A percentile compares a stretch with the other conserved stretches of the same genome.
Conservation (phyloP, 345 rosid genomes). For the Gossypium turneri region DNA sequence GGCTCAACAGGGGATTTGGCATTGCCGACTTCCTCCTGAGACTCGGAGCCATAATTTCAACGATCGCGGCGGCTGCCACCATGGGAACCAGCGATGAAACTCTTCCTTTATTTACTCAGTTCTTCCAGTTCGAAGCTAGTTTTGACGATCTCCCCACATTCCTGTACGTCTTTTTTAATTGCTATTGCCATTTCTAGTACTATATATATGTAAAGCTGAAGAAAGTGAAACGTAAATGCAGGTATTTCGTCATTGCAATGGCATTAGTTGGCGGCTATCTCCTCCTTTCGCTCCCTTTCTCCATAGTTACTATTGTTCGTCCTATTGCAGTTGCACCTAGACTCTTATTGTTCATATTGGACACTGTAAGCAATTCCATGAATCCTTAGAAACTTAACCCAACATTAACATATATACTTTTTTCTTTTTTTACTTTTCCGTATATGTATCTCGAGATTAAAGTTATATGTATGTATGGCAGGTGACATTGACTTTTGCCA, state of each 20-base stretch:
- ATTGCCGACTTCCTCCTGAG: slow-evolving; percentile 71
- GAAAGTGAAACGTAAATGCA: slow-evolving; percentile 18
- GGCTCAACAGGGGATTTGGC: slow-evolving; percentile 55
- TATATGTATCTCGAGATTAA: not conserved
- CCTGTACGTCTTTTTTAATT: slow-evolving; percentile 30
- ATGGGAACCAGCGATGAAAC: slow-evolving; percentile 67
- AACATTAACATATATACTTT: not conserved
- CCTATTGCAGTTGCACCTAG: slow-evolving; percentile 63
- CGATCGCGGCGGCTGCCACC: slow-evolving; percentile 51
- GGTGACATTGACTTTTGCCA: slow-evolving; percentile 60
- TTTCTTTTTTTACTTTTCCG: not conserved
- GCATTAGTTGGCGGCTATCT: slow-evolving; percentile 57
- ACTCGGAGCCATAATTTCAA: slow-evolving; percentile 42
- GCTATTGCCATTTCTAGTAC: no score
- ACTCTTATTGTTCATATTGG: slow-evolving; percentile 53
- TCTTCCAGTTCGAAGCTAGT: slow-evolving; percentile 78
- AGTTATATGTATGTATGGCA: slow-evolving; percentile 17
- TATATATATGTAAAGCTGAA: not conserved
- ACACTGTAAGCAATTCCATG: slow-evolving; percentile 40
- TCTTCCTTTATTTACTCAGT: slow-evolving; percentile 89
- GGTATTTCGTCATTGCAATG: slow-evolving; percentile 76
- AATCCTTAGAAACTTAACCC: not conserved
- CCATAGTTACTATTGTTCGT: slow-evolving; percentile 66
- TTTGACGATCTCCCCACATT: slow-evolving; percentile 74
- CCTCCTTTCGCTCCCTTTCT: slow-evolving; percentile 77